These are phyloP conservation scores for Cutaneotrichosporon sp. DNA, from an alignment of 1,284 basidiomycete species.

Conservation along the genomic window DNA sequence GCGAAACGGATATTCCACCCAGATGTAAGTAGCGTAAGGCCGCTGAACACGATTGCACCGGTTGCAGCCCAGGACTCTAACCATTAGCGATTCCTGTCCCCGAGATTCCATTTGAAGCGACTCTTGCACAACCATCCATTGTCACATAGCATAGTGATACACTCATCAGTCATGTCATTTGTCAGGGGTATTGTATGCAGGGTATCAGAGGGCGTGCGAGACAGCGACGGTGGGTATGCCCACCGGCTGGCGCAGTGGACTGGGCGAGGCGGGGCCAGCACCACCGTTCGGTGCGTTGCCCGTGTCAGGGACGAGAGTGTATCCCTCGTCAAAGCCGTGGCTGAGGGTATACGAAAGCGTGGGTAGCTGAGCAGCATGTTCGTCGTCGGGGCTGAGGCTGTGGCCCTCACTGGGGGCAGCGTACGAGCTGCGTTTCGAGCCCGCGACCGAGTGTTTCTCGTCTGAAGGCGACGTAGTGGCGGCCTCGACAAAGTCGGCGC, in stretches of 20 bases:
- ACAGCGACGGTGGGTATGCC: not conserved
- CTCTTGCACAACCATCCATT: not conserved
- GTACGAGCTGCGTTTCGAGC: not conserved
- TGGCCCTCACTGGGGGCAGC: not conserved
- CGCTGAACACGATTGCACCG: too few relatives aligned
- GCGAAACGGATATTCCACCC: too few relatives aligned
- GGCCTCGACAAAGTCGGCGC: constrained; percentile 1
- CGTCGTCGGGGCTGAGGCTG: too few relatives aligned
- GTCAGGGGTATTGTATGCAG: constrained; percentile 3
- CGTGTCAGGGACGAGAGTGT: not conserved
- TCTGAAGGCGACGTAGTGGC: too few relatives aligned
- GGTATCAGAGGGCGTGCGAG: constrained; percentile 6
- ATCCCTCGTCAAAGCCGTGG: constrained; percentile 4
- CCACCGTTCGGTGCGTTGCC: not conserved
- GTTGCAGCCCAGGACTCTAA: too few relatives aligned
- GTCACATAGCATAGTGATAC: not conserved
- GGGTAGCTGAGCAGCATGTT: not conserved
- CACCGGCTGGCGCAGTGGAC: too few relatives aligned
- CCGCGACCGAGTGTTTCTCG: not conserved
- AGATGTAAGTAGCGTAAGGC: too few relatives aligned
- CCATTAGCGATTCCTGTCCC: too few relatives aligned
- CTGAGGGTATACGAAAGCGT: constrained; percentile 2
- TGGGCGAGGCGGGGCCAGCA: too few relatives aligned
- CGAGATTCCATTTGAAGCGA: not conserved
- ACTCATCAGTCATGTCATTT: not conserved